Base-by-base conservation (phyloP, 1,284 basidiomycete species). In the Boletellus sp. region DNA sequence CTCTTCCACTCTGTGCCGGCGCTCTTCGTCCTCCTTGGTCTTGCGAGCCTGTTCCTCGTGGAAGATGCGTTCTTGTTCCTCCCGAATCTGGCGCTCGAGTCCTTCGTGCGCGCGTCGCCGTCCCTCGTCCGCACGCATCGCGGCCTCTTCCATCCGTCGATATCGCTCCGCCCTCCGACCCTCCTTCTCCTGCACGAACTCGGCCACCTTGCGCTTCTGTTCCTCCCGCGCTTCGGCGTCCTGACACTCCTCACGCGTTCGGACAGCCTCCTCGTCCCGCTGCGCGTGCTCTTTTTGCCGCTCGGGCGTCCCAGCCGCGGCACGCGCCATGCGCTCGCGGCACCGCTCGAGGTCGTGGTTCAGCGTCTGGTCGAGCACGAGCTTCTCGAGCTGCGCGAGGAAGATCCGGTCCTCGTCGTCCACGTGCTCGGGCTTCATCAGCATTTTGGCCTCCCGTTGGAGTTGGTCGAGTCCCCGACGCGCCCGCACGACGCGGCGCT, bases 361-460 rank as follows among this genome's bases (percentile, higher is more conserved):
- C 44, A 54, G 26, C 5, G 35, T 13, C 4, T 64, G 53, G 6
- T 67, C 50, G 3, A 58, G 15, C 3, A 57, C 52, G 16, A 67
- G 56, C 0, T 38, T 44, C 15, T 4, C n/a, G 0, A 71, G 49
- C 16, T 67, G 63, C 42, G 53, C 24, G 51, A 69, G 33, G 36
- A 69, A 66, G n/a, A 66, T 51, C 15, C 13, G 49, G 33, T 69
- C 66, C 21, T 59, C 48, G 7, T 24, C 11, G 18, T 42, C 28
- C 63, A 66, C 58, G 15, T 35, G 22, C 5, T 36, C 46, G 1
- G 54, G 43, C 4, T 12, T 35, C 60, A 64, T 66, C 12, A 61
- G 15, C 39, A n/a, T 2, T 35, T 56, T 39, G 1, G 57, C 63
- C 13, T 59, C 44, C 19, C 6, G 38, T 1, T 40, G 49, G 4